Conservation (phyloP, 257 asterid genomes). For the Solanum clarkiae region DNA sequence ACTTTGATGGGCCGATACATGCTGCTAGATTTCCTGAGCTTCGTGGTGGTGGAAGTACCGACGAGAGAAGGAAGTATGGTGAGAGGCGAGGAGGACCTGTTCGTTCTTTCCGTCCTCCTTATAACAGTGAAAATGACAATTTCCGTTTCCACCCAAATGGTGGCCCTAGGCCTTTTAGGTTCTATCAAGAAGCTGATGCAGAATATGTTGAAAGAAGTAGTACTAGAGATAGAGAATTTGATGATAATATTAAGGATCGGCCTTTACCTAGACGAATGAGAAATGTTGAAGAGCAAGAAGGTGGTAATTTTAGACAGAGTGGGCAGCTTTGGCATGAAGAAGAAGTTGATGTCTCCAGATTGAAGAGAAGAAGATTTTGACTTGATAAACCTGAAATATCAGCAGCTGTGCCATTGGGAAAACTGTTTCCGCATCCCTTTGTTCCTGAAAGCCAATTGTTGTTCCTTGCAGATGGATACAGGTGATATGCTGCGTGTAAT, state of each 20-base stretch:
- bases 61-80: slow-evolving; percentile 60
- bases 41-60: slow-evolving; percentile 37
- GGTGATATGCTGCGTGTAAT: background rate
- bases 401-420: background rate
- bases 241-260: slow-evolving; percentile 47
- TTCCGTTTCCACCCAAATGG: slow-evolving; percentile 43
- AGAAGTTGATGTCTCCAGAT: slow-evolving; percentile 44
- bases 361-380: slow-evolving; percentile 75
- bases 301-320: slow-evolving; percentile 37
- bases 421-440: background rate
- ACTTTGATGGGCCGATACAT: slow-evolving; percentile 29
- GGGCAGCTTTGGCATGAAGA: slow-evolving; percentile 64
- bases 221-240: slow-evolving; percentile 67
- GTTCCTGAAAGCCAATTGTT: background rate
- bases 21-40: slow-evolving; percentile 32
- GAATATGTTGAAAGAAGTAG: slow-evolving; percentile 56
- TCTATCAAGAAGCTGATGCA: slow-evolving; percentile 39
- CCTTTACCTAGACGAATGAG: slow-evolving; percentile 41
- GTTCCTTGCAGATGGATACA: background rate
- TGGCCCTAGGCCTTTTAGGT: slow-evolving; percentile 53
- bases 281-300: slow-evolving; percentile 54
- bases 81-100: slow-evolving; percentile 41
- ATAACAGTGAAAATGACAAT: slow-evolving; percentile 32
- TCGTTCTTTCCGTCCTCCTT: slow-evolving; percentile 45
- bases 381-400: background rate